Evolutionary conservation across 2,329 filamentous ascomycete genomes (phyloP).

Genomic region (Huntiella omanensis): DNA sequence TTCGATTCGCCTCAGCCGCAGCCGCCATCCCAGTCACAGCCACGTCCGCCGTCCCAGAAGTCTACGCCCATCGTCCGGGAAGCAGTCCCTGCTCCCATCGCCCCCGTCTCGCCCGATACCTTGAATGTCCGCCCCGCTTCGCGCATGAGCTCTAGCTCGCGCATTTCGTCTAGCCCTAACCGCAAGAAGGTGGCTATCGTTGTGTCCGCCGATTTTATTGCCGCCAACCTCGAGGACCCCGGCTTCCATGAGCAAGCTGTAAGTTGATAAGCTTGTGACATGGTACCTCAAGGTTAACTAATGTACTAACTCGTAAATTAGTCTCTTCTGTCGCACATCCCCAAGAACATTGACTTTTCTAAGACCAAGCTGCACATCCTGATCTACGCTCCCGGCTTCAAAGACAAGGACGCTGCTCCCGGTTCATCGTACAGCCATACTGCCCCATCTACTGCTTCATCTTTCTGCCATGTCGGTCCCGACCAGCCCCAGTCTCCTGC

Average conservation of each 20-base stretch:
- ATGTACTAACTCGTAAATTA: constrained; percentile 18
- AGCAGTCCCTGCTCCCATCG: not conserved
- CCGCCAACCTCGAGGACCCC: constrained; percentile 39
- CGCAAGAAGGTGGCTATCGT: constrained; percentile 75
- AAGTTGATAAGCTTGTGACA: constrained; percentile 21
- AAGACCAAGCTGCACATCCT: constrained; percentile 67
- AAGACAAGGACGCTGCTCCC: constrained; percentile 39
- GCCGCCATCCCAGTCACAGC: not conserved
- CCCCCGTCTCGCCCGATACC: not conserved
- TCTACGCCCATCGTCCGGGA: not conserved
- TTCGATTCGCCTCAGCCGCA: not conserved
- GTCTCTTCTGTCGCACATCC: constrained; percentile 80
- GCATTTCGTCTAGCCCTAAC: constrained; percentile 5
- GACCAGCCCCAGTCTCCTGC: constrained; percentile 51
- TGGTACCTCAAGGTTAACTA: not conserved
- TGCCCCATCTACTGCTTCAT: constrained; percentile 49
- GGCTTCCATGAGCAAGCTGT: constrained; percentile 63
- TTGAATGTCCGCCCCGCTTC: constrained; percentile 5
- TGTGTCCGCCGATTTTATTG: constrained; percentile 55
- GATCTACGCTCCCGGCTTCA: constrained; percentile 69
- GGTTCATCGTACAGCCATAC: constrained; percentile 35
- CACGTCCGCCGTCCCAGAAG: not conserved
- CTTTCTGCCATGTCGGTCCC: constrained; percentile 70
- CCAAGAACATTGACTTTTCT: constrained; percentile 53
- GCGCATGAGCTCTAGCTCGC: constrained; percentile 5